Base-by-base conservation (phyloP, 2,329 filamentous ascomycete species). In the Phaeosphaeria sp. region DNA sequence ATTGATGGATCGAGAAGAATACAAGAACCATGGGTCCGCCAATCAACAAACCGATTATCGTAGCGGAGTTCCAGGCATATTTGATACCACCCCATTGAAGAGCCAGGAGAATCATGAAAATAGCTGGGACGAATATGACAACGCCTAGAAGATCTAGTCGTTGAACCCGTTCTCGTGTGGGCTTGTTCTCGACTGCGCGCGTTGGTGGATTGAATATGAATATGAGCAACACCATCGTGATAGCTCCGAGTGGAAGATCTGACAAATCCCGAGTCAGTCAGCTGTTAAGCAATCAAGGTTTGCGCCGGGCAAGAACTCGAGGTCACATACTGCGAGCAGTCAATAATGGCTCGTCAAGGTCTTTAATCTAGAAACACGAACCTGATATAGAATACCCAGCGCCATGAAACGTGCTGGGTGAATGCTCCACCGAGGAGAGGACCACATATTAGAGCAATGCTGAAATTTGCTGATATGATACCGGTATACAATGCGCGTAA, bases 121-220 rank as follows among this genome's bases (percentile, higher is more conserved):
- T 65, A 4, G 74, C 72, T 1, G 72, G 77, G 47, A 82, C 75
- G 43, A 83, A 69, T 25, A 82, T 62, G 15, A 73, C 64, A 0
- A 75, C 73, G 2, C 83, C 83, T 0, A 77, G 58, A 0, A 80
- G 67, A 56, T 85, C 83, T 57, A 85, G 76, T 77, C 64, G 72
- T 76, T 56, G 65, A 65, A 61, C n/a, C 4, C 36, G 36, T 15
- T 39, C 36, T 39, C 4, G 13, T 7, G 36, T 13, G 17, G 36
- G 36, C 36, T 39, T 39, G 15, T 39, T 4, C 7, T 39, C 11
- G 4, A 39, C 36, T 27, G 25, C 25, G 9, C 25, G 25, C 25
- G 25, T 27, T n/a, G 36, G 36, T 15, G 11, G 17, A 43, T 6
- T 46, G 20, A 18, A 67, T 3, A 65, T 48, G 23, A 61, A 55